Percentiles rank a stretch among this genome's conserved stretches.
Conservation (phyloP, 495 filamentous ascomycete genomes). For the Hypoxylon perforatum region DNA sequence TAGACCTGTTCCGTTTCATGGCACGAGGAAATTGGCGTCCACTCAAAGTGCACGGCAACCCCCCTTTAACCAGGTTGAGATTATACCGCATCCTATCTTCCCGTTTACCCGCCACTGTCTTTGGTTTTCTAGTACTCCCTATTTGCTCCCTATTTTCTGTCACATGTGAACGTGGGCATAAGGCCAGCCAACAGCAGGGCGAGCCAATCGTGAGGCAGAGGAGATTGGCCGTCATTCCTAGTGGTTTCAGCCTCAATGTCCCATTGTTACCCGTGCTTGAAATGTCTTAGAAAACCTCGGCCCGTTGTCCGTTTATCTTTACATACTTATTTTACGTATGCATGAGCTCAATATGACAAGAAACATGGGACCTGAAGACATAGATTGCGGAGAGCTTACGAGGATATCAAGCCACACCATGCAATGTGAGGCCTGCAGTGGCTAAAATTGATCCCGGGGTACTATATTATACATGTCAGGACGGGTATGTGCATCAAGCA, state of each 20-base stretch:
- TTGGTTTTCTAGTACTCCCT: background rate
- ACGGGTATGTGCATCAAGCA: constrained; percentile 23
- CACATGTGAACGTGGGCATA: background rate
- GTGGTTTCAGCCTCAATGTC: no score
- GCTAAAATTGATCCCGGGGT: background rate
- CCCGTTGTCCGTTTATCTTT: no score
- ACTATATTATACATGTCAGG: constrained; percentile 3
- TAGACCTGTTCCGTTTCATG: background rate
- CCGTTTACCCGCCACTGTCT: background rate
- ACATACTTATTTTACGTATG: no score
- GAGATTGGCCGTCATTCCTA: no score
- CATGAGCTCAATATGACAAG: no score
- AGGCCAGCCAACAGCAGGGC: background rate
- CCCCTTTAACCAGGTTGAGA: background rate
- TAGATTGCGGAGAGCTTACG: background rate
- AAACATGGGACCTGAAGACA: no score
- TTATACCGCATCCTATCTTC: background rate
- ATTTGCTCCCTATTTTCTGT: background rate
- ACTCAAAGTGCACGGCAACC: constrained; percentile 4
- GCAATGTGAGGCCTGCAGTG: constrained; percentile 1
- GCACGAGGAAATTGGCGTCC: constrained; percentile 3
- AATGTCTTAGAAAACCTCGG: no score
- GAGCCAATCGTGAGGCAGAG: background rate
- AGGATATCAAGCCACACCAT: background rate
- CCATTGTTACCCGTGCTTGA: no score